phyloP scores from a whole-genome alignment of 352 stramenopile genomes.

The Phytophthora ramorum region DNA sequence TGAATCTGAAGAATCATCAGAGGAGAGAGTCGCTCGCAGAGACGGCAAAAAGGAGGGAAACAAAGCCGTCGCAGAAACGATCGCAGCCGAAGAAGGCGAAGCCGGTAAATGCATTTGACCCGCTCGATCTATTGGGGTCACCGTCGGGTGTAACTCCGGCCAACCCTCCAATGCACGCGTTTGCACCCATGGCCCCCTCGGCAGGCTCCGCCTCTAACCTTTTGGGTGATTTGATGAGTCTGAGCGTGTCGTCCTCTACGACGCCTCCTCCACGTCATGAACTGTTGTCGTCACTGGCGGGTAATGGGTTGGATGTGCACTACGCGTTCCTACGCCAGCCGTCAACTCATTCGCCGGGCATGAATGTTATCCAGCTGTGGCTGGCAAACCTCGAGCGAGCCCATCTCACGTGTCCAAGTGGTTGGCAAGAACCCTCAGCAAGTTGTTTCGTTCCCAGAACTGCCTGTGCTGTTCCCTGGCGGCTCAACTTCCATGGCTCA shows the following conservation, averaged over 20 bases:
- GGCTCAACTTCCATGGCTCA: constrained; percentile 76
- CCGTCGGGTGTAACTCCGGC: constrained; percentile 18
- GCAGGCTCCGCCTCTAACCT: constrained; percentile 32
- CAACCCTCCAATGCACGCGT: constrained; percentile 19
- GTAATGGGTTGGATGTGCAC: constrained; percentile 70
- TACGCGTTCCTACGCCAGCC: constrained; percentile 71
- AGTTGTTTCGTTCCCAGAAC: constrained; percentile 82
- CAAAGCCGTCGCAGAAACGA: constrained; percentile 47
- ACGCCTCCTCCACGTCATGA: constrained; percentile 47
- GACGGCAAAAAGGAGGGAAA: constrained; percentile 43
- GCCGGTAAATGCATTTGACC: constrained; percentile 48
- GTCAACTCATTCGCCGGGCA: constrained; percentile 63
- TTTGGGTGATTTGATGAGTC: constrained; percentile 65
- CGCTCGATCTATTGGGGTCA: constrained; percentile 55
- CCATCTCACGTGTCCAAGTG: constrained; percentile 61
- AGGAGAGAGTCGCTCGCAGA: constrained; percentile 50
- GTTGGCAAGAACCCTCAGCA: constrained; percentile 46
- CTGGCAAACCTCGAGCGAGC: constrained; percentile 66
- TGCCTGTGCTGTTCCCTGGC: constrained; percentile 85
- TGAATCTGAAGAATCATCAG: constrained; percentile 57
- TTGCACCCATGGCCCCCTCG: constrained; percentile 19
- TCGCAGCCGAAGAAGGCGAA: constrained; percentile 42
- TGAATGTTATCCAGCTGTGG: constrained; percentile 82
- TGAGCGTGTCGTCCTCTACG: constrained; percentile 58
- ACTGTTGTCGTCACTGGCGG: constrained; percentile 56